These are phyloP conservation scores for Penicillium hordei DNA, from an alignment of 2,329 filamentous ascomycete species.

Conservation along the genomic window DNA sequence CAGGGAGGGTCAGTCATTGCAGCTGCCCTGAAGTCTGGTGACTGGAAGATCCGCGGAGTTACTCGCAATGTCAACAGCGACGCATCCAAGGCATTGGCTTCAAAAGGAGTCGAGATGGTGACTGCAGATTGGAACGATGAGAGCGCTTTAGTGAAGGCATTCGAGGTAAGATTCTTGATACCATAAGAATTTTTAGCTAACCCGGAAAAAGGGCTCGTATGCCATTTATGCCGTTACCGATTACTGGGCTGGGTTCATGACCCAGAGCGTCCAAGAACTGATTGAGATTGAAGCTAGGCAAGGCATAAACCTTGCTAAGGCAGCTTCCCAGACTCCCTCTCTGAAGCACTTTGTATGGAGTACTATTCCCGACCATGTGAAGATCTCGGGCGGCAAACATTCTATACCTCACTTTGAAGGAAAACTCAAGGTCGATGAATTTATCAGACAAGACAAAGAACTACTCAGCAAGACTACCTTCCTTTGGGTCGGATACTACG, in stretches of 20 bases:
- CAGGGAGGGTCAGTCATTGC: constrained; percentile 7
- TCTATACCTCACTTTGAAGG: constrained; percentile 46
- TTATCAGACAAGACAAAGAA: constrained; percentile 37
- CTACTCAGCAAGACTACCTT: constrained; percentile 45
- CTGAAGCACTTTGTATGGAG: constrained; percentile 51
- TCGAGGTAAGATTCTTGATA: not conserved
- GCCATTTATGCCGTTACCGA: constrained; percentile 44
- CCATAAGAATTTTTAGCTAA: not conserved
- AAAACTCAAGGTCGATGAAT: constrained; percentile 44
- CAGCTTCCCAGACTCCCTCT: constrained; percentile 38
- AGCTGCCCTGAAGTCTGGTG: not conserved
- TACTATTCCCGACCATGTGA: constrained; percentile 42
- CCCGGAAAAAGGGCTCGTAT: not conserved
- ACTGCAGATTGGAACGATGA: constrained; percentile 1
- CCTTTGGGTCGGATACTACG: constrained; percentile 41
- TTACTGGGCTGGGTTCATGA: constrained; percentile 42
- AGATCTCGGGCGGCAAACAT: constrained; percentile 34
- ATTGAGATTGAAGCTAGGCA: constrained; percentile 42
- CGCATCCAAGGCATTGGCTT: not conserved
- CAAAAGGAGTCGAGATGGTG: constrained; percentile 8
- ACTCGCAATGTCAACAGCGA: constrained; percentile 4
- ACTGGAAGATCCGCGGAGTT: constrained; percentile 6
- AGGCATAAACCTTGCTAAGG: constrained; percentile 46
- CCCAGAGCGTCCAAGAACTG: constrained; percentile 30
- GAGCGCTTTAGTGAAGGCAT: constrained; percentile 3